A percentile compares a stretch with the other conserved stretches of the same genome.
These are phyloP conservation scores for Capniomyces stellatus DNA, from an alignment of 371 early-diverging fungal species.

Conservation along the genomic window DNA sequence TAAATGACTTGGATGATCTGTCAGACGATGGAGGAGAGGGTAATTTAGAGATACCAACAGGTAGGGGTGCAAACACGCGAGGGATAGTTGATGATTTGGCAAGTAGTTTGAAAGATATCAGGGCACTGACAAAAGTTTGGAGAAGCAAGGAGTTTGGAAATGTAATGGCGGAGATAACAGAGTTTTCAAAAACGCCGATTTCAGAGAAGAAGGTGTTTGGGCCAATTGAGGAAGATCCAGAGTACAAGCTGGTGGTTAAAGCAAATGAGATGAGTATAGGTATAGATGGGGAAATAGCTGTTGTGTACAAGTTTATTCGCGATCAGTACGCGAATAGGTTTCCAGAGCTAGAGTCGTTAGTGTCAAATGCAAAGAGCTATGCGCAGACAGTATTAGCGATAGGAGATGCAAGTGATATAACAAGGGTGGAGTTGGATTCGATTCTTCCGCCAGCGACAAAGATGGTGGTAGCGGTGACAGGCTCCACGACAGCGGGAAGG, in stretches of 20 bases:
- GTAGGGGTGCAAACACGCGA: too few species aligned
- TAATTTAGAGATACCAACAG: too few species aligned
- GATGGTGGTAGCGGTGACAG: constrained; percentile 88
- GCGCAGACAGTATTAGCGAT: constrained; percentile 72
- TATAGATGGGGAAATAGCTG: constrained; percentile 70
- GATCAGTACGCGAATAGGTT: constrained; percentile 79
- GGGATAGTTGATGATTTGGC: too few species aligned
- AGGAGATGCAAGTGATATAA: constrained; percentile 50
- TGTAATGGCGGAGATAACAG: background rate
- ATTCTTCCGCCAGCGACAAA: constrained; percentile 68
- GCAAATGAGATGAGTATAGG: constrained; percentile 73
- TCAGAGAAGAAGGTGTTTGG: constrained; percentile 13
- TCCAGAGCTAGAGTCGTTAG: constrained; percentile 77
- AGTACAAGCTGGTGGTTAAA: constrained; percentile 70
- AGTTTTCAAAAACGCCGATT: background rate
- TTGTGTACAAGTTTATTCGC: constrained; percentile 72
- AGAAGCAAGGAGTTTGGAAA: background rate
- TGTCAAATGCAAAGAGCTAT: constrained; percentile 75
- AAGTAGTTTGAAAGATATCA: too few species aligned
- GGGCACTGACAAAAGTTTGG: background rate
- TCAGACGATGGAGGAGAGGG: too few species aligned
- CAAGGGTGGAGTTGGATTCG: constrained; percentile 39
- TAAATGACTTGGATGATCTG: too few species aligned
- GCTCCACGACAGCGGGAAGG: constrained; percentile 60
- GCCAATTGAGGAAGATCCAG: constrained; percentile 60